Base-by-base conservation (phyloP, 2,329 filamentous ascomycete species). In the Xylariaceae sp. region DNA sequence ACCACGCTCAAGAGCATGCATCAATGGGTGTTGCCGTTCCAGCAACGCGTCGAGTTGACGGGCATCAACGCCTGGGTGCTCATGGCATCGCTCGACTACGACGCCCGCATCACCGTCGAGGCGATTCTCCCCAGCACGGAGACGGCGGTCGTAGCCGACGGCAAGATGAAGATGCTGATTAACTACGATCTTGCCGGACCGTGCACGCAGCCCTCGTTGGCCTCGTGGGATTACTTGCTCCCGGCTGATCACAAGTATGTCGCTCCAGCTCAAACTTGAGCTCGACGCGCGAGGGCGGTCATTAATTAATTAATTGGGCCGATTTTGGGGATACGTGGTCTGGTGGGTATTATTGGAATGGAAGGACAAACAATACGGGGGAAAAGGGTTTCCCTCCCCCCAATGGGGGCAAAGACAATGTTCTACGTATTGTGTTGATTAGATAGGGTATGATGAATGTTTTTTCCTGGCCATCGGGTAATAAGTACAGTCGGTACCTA, bases 41-140 rank as follows among this genome's bases (percentile, higher is more conserved):
- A 62, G 55, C 30, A 54, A 35, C 59, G 66, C 40, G 35, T 68
- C 11, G 65, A 68, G 54, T 62, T 67, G 65, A 49, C 64, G 2
- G 66, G 66, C 4, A 67, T 68, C 54, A 58, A 57, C 41, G 65
- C 66, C 45, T 68, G 63, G 64, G 29, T 56, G 30, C 47, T 65
- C 11, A 67, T 68, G 66, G 58, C 62, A 3, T 43, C 59, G 6
- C 53, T 65, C 37, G 58, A 62, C 39, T 68, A 54, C 45, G 56
- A 66, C 37, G 66, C 65, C 5, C 65, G 66, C 41, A 61, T 68
- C 52, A 26, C 56, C 3, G 60, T 68, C 7, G 64, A 68, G 56
- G 42, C 43, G 4, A 34, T 66, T 6, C 37, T 49, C 2, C 60
- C 61, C 3, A 51, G 56, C 19, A 29, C 39, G 2, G 37, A 46